Evolutionary conservation across 2,329 filamentous ascomycete species (phyloP).

Genomic region (Aspergillus ruber): DNA sequence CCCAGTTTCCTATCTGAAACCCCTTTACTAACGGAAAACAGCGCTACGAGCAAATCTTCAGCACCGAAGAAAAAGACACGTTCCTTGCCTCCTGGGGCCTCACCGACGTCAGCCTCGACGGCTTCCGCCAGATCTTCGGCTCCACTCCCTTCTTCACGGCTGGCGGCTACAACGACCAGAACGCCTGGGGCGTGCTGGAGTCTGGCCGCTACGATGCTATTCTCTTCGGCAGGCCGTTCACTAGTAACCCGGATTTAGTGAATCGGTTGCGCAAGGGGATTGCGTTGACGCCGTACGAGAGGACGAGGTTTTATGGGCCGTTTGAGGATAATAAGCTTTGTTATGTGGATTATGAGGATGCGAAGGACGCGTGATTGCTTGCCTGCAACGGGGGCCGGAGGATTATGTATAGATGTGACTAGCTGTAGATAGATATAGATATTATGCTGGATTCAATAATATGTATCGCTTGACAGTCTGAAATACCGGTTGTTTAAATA

Average conservation of each 20-base stretch:
- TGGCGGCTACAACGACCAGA: conserved; percentile 49
- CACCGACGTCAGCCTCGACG: conserved; percentile 38
- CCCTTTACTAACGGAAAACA: conserved; percentile 5
- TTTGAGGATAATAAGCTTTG: conserved; percentile 28
- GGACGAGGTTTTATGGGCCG: conserved; percentile 40
- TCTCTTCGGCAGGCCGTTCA: conserved; percentile 44
- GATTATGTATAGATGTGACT: no score
- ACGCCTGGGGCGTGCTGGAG: conserved; percentile 46
- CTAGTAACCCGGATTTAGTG: conserved; percentile 46
- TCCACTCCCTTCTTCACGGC: conserved; percentile 51
- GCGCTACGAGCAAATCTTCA: conserved; percentile 49
- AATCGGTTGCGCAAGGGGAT: conserved; percentile 37
- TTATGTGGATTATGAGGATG: conserved; percentile 24
- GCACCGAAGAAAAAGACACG: conserved; percentile 42
- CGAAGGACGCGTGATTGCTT: conserved; percentile 1
- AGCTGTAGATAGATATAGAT: no score
- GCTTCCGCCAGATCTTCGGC: conserved; percentile 48
- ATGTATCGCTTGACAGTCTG: no score
- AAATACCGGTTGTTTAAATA: no score
- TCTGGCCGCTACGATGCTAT: conserved; percentile 44
- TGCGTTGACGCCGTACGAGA: conserved; percentile 39
- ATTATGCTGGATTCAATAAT: no score
- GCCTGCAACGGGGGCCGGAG: no score
- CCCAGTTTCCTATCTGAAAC: neutral
- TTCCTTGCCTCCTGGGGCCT: conserved; percentile 47